Evolutionary conservation across 352 stramenopile species (phyloP), one percentile per base, ranked within the genome.

Genomic region (Phytophthora ramorum): DNA sequence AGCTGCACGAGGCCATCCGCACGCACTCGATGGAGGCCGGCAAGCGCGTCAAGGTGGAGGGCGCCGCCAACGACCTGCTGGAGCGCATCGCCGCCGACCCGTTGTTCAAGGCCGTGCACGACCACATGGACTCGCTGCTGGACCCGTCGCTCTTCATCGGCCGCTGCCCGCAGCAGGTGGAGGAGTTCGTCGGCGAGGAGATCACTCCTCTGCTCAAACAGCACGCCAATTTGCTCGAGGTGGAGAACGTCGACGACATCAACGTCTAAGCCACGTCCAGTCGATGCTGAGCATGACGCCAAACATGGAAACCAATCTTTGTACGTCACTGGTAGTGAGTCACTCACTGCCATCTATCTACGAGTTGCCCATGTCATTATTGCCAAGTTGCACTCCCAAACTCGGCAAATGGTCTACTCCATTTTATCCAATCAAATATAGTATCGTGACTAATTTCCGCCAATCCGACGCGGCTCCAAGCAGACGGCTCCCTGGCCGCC

Each of bases 11-110:
- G 82, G 96, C 96, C 13, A 99, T 99, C 59, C 93, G 98, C 59
- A 97, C 98, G 53, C 96, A 99, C 81, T 99, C 96, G 55, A 99
- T 99, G 97, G 97, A 93, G 53, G 97, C 98, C 12, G 97, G 96
- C 49, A 97, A 94, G 71, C 91, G 97, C 48, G 97, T 99, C 44
- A 99, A 99, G 85, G 96, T 97, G 38, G 94, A 99, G 72, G 98
- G 97, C 26, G 97, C 97, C 41, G 78, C 95, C 32, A 99, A 99
- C 75, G 97, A 99, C 74, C 78, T 99, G 46, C 75, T 99, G 73
- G 94, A 99, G 63, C 93, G 97, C 40, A 99, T 99, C 62, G 90
- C 88, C 4, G 88, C 83, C 22, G 97, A 99, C 79, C 76, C 89
- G 12, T 73, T 97, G 35, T 99, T 99, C 75, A 83, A 87, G 70